phyloP scores from a whole-genome alignment of 2,329 filamentous ascomycete species.

The Botryotinia narcissicola region DNA sequence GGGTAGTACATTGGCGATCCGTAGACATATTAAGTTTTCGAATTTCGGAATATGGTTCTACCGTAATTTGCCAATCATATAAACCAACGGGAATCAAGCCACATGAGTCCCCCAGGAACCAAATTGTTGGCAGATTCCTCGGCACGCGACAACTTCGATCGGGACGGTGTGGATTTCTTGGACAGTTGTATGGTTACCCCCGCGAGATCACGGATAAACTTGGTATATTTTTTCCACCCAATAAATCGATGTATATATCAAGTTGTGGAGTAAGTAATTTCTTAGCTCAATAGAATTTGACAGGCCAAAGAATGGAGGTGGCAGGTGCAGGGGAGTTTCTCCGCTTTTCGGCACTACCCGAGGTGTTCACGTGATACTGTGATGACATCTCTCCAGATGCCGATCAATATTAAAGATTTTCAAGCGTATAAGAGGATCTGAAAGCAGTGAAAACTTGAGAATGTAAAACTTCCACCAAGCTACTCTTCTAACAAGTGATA shows the following conservation, averaged over 20 bases:
- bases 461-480: background rate
- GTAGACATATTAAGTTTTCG: background rate
- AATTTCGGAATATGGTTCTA: background rate
- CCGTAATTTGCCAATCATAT: background rate
- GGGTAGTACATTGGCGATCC: conserved; percentile 9
- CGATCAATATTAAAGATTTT: background rate
- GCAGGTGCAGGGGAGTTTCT: conserved; percentile 8
- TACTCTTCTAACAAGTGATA: background rate
- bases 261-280: background rate
- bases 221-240: conserved; percentile 1
- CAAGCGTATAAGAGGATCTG: background rate
- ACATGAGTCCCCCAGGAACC: background rate
- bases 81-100: background rate
- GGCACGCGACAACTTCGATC: background rate
- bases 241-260: background rate
- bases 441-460: background rate
- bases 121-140: background rate
- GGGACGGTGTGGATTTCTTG: background rate
- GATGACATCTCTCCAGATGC: background rate
- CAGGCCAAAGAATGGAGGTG: conserved; percentile 6
- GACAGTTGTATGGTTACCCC: background rate
- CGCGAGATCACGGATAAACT: background rate
- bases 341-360: background rate
- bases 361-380: background rate
- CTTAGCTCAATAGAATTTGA: background rate